These are phyloP conservation scores for Coniella lustricola DNA, from an alignment of 2,329 filamentous ascomycete species.

Conservation along the genomic window DNA sequence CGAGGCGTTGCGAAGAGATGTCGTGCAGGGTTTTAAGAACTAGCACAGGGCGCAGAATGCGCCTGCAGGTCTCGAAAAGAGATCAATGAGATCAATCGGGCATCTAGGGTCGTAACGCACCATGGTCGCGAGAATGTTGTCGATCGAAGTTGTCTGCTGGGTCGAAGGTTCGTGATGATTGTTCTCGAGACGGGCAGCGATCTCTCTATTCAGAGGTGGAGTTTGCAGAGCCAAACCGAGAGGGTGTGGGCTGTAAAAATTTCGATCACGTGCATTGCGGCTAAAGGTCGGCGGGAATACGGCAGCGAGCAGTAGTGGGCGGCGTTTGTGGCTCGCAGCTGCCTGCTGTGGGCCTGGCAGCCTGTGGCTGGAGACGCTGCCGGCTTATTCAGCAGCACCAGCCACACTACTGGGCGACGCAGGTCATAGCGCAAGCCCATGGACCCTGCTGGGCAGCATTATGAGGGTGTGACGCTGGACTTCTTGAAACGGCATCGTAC, in stretches of 20 bases:
- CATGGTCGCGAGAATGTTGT: constrained; percentile 15
- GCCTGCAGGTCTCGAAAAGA: constrained; percentile 1
- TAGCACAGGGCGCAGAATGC: neutral
- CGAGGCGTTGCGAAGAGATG: neutral
- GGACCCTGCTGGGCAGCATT: too few relatives aligned
- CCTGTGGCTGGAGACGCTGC: too few relatives aligned
- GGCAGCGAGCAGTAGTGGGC: neutral
- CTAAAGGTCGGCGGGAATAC: constrained; percentile 1
- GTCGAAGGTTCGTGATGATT: constrained; percentile 12
- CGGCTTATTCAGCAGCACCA: too few relatives aligned
- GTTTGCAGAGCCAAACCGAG: constrained; percentile 8
- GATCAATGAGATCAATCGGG: constrained; percentile 7
- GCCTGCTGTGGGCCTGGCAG: neutral
- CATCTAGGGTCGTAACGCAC: constrained; percentile 12
- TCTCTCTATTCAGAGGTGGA: constrained; percentile 8
- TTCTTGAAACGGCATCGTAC: too few relatives aligned
- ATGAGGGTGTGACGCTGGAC: too few relatives aligned
- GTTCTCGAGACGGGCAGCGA: constrained; percentile 9
- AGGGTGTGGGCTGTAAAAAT: constrained; percentile 2
- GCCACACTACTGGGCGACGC: too few relatives aligned
- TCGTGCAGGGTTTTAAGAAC: neutral
- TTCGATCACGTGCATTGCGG: constrained; percentile 5
- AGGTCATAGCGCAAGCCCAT: too few relatives aligned
- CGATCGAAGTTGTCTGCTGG: constrained; percentile 16
- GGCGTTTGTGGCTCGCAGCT: neutral